phyloP scores from a whole-genome alignment of 2,329 filamentous ascomycete genomes.

The Onygenales sp. region DNA sequence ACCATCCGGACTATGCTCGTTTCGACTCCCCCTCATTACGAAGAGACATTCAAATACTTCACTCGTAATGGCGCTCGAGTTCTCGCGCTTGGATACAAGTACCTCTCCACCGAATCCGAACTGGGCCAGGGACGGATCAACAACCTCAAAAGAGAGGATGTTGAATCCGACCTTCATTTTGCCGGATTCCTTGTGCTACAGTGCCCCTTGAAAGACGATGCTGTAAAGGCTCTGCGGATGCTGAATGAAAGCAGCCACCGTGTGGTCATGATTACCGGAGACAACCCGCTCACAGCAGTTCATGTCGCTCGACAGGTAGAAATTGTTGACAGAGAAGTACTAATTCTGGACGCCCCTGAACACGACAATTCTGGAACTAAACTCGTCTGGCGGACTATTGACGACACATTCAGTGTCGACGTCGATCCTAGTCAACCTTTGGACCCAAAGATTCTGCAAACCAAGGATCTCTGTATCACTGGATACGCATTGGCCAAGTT shows the following conservation, averaged over 20 bases:
- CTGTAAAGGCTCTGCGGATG: conserved; percentile 88
- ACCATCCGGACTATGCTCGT: conserved; percentile 92
- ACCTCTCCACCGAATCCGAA: conserved; percentile 71
- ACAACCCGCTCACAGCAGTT: conserved; percentile 92
- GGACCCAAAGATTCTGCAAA: conserved; percentile 67
- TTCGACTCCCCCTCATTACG: conserved; percentile 73
- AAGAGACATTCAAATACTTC: conserved; percentile 98
- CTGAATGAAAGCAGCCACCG: conserved; percentile 98
- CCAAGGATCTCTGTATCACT: conserved; percentile 90
- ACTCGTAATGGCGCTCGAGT: conserved; percentile 93
- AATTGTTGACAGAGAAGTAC: conserved; percentile 89
- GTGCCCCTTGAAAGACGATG: conserved; percentile 92
- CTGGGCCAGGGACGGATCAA: conserved; percentile 80
- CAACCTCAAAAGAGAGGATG: conserved; percentile 83
- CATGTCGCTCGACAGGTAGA: conserved; percentile 94
- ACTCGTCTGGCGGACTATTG: conserved; percentile 88
- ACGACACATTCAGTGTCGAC: conserved; percentile 76
- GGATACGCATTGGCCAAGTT: conserved; percentile 89
- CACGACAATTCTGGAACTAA: conserved; percentile 71
- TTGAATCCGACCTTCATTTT: conserved; percentile 76
- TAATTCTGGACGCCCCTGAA: conserved; percentile 92
- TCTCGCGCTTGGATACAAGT: conserved; percentile 87
- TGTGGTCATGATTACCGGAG: conserved; percentile 97
- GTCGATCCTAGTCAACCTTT: conserved; percentile 77
- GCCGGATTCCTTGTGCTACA: conserved; percentile 93